phyloP scores from a whole-genome alignment of 2,329 filamentous ascomycete genomes.

The Xylaria polymorpha region DNA sequence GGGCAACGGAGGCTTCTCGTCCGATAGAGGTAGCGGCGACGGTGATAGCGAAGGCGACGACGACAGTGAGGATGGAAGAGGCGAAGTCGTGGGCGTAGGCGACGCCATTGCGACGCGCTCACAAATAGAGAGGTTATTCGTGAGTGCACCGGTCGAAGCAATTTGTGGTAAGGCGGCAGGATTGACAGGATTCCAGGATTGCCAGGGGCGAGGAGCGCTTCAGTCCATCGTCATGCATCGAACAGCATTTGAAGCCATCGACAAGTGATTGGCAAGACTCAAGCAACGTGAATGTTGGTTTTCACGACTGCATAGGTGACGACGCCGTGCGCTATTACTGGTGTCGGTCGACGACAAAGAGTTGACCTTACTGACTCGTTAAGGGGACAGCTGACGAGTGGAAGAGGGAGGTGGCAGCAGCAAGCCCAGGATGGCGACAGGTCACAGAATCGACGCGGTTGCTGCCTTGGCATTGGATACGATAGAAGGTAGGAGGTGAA shows the following conservation, averaged over 20 bases:
- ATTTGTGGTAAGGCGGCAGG: constrained; percentile 4
- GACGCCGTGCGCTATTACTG: constrained; percentile 8
- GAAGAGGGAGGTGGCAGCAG: constrained; percentile 21
- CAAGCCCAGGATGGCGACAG: not conserved
- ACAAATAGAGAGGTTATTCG: constrained; percentile 3
- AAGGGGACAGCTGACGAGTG: constrained; percentile 15
- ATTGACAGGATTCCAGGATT: constrained; percentile 17
- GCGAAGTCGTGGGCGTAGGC: constrained; percentile 4
- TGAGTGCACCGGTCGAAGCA: constrained; percentile 7
- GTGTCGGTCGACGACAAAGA: constrained; percentile 11
- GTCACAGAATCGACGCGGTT: constrained; percentile 17
- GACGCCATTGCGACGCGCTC: constrained; percentile 36
- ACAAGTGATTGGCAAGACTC: not conserved
- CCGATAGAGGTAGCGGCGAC: constrained; percentile 12
- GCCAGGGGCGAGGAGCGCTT: constrained; percentile 21
- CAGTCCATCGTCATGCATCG: constrained; percentile 23
- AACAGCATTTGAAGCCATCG: constrained; percentile 15
- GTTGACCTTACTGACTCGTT: not conserved
- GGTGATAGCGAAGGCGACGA: not conserved
- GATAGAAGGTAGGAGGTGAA: not conserved
- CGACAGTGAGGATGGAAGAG: constrained; percentile 12
- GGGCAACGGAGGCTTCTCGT: constrained; percentile 36
- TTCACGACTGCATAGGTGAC: constrained; percentile 13
- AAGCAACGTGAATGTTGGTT: not conserved
- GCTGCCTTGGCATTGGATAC: constrained; percentile 28